Base-by-base conservation (phyloP, 164 flowering plant genomes). In the Magnolia sinica region DNA sequence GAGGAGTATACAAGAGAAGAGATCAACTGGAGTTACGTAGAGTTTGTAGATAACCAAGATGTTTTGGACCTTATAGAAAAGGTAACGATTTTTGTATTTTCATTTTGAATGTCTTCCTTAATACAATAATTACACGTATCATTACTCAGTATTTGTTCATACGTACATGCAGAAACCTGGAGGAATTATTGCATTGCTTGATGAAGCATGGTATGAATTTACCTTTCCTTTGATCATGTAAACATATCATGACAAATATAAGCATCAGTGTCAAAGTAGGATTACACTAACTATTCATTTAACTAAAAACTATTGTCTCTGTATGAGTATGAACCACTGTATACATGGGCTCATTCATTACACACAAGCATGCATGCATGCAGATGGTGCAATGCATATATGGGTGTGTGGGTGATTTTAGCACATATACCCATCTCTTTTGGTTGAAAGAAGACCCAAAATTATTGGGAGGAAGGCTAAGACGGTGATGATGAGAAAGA, bases 21-120 rank as follows among this genome's bases (percentile, higher is more conserved):
- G 78, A 93, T 93, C 51, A 80, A 93, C 83, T 93, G 97, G 97
- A 93, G 97, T 82, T 93, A 93, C 73, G 91, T 93, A 19, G 97
- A 93, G 77, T 93, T 93, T 76, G 92, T 93, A 1, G 97, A 93
- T 76, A 93, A 93, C 76, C 95, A 93, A 80, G 97, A 93, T 85
- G 92, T 93, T 23, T 76, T 93, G 72, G 95, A 93, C 80, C 90
- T 91, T 3, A 89, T 93, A 69, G 97, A 91, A 73, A 91, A 92
- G 97, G 97, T 92, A 80, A 31, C 63, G 58, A 27, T 20, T 59
- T 73, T 58, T 61, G 29, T 11, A 5, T 8, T 51, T 19, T 20
- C 29, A 70, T 70, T 70, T n/a, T 37, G 16, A 29, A 20, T 7
- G 18, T 13, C 50, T 68, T 68, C 18, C 50, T 68, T 70, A n/a